Conservation (phyloP, 106 monocot genomes). For the Platanthera zijinensis region DNA sequence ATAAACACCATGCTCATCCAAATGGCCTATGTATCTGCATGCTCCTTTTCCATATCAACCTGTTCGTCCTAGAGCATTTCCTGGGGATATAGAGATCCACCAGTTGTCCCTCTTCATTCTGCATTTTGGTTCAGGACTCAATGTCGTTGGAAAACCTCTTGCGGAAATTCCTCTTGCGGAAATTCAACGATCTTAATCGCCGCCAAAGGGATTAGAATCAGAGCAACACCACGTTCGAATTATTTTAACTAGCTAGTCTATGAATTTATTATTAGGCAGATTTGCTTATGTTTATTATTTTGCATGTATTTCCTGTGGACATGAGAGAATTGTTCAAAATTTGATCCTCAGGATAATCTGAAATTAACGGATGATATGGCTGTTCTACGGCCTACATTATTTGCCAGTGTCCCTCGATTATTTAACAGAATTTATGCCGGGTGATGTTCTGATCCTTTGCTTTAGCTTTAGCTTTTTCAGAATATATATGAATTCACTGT, state of each 20-base stretch:
- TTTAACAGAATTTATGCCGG: slow-evolving; percentile 96
- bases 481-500: not conserved
- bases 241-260: not conserved
- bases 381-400: slow-evolving; percentile 72
- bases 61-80: slow-evolving; percentile 2
- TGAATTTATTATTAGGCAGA: not conserved
- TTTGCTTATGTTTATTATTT: not conserved
- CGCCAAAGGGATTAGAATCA: too few species aligned
- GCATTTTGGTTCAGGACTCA: too few species aligned
- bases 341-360: slow-evolving; percentile 69
- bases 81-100: slow-evolving; percentile 9
- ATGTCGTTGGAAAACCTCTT: too few species aligned
- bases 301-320: not conserved
- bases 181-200: too few species aligned
- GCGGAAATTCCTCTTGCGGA: too few species aligned
- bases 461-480: not conserved
- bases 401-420: slow-evolving; percentile 85
- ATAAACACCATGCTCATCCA: slow-evolving; percentile 3
- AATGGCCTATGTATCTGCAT: not conserved
- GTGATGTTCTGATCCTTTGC: slow-evolving; percentile 27
- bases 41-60: not conserved
- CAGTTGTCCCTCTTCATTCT: slow-evolving; percentile 3
- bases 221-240: too few species aligned
- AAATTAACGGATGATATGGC: slow-evolving; percentile 96
- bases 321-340: not conserved